Evolutionary conservation across 2,329 filamentous ascomycete genomes (phyloP).

Genomic region (Rutstroemia sp.): DNA sequence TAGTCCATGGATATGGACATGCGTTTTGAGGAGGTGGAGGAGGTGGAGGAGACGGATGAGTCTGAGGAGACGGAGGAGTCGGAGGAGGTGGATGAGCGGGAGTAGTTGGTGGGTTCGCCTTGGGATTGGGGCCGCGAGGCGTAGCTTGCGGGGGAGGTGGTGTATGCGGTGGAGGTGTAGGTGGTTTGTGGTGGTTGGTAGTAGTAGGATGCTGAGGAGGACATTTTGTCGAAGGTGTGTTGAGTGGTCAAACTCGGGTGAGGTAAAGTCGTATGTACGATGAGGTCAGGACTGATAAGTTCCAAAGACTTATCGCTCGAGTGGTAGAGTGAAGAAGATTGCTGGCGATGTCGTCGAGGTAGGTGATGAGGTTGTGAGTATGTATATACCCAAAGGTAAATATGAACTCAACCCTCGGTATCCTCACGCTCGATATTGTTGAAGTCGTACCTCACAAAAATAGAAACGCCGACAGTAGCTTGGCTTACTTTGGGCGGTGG

Average conservation of each 20-base stretch:
- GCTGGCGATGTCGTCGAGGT: not conserved
- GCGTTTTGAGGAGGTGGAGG: conserved; percentile 12
- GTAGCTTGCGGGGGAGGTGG: conserved; percentile 15
- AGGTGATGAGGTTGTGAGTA: not conserved
- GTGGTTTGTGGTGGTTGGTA: conserved; percentile 12
- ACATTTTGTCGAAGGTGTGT: not conserved
- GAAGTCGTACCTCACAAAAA: not conserved
- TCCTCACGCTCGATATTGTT: not conserved
- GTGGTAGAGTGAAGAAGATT: not conserved
- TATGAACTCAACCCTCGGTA: not conserved
- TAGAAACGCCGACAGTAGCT: conserved; percentile 3
- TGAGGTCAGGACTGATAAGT: too few relatives aligned
- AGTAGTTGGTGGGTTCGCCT: not conserved
- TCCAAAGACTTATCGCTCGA: not conserved
- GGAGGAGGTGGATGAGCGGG: conserved; percentile 16
- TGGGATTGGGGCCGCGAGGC: conserved; percentile 12
- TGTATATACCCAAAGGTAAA: not conserved
- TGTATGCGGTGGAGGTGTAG: not conserved
- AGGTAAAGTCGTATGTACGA: too few relatives aligned
- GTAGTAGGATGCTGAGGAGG: not conserved
- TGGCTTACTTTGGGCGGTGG: not conserved
- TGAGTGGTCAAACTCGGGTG: not conserved
- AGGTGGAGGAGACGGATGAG: conserved; percentile 14
- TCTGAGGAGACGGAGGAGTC: conserved; percentile 8
- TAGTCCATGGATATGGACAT: conserved; percentile 15